A percentile compares a stretch with the other conserved stretches of the same genome.
Conservation (phyloP, 192 early-diverging fungal species). For the Coemansia sp. region DNA sequence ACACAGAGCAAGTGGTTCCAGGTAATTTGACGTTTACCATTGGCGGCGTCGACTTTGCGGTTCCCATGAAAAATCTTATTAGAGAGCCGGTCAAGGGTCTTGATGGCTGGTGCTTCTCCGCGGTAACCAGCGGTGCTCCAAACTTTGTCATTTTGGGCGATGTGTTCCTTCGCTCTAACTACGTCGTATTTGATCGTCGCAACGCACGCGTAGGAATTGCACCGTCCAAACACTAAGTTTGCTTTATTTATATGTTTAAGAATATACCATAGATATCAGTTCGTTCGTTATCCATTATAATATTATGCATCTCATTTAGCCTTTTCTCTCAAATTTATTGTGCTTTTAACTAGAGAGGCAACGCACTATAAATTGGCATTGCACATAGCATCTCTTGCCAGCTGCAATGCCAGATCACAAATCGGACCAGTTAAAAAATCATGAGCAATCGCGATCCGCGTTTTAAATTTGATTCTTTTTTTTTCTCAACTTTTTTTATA, state of each 20-base stretch:
- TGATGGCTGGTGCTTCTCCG: slow-evolving; percentile 54
- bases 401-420: too few species aligned
- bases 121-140: slow-evolving; percentile 49
- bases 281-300: too few species aligned
- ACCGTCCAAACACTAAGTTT: slow-evolving; percentile 48
- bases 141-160: slow-evolving; percentile 65
- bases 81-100: slow-evolving; percentile 55
- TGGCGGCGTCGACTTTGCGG: slow-evolving; percentile 40
- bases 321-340: too few species aligned
- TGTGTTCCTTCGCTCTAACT: slow-evolving; percentile 67
- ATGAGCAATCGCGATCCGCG: background rate
- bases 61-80: slow-evolving; percentile 45
- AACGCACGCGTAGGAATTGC: slow-evolving; percentile 62
- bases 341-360: too few species aligned
- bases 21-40: slow-evolving; percentile 51
- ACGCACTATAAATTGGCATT: too few species aligned
- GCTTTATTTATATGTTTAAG: background rate
- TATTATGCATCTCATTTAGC: too few species aligned
- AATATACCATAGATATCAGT: background rate
- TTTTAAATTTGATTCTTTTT: background rate
- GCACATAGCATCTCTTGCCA: too few species aligned
- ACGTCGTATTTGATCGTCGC: slow-evolving; percentile 64
- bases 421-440: too few species aligned
- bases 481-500: background rate
- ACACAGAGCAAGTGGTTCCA: slow-evolving; percentile 47